Evolutionary conservation across 176 grass and related monocot species (phyloP), one percentile per base, ranked within the genome.

Genomic region (Tillandsia fasciculata): DNA sequence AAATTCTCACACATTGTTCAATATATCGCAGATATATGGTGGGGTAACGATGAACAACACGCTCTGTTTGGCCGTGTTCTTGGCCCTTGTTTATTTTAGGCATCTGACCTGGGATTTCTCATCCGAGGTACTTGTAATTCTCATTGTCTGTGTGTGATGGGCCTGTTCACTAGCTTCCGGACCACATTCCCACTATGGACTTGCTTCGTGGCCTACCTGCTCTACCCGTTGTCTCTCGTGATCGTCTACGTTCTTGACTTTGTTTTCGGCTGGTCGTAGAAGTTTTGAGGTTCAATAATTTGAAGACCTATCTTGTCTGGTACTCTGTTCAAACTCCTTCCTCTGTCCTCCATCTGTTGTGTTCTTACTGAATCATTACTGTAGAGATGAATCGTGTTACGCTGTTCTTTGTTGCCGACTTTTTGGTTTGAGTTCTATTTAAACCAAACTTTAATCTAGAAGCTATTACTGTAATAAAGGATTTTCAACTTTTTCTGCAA

Each of bases 21-120:
- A 7, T 54, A 15, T 20, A 8, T 3, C 64, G 68, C 81, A 99
- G 94, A 80, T 99, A 64, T 99, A 99, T 64, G 94, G 94, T 18
- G 89, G 84, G 51, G 94, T 87, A 53, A 93, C 94, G 11, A 99
- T 93, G 94, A 99, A 99, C 75, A 99, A 99, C 84, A 93, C 89
- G 8, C 75, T 99, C 48, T 99, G 94, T 42, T 53, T 96, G 72
- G 88, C 83, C 2, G 84, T 97, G 56, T 97, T 97, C 74, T 82
- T 97, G 71, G 71, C 94, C 48, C 73, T 97, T 50, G 91, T 97
- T 64, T 97, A 87, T 67, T 20, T 81, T 70, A 74, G 94, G 70
- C 72, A 85, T 61, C 69, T 97, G 61, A 93, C 86, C 0, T 97
- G 94, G 94, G 89, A 97, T 54, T 97, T 97, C 82, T 87, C 94